Evolutionary conservation across 2,329 filamentous ascomycete species (phyloP), one percentile per base, ranked within the genome.

Genomic region (Arthroderma sp.): DNA sequence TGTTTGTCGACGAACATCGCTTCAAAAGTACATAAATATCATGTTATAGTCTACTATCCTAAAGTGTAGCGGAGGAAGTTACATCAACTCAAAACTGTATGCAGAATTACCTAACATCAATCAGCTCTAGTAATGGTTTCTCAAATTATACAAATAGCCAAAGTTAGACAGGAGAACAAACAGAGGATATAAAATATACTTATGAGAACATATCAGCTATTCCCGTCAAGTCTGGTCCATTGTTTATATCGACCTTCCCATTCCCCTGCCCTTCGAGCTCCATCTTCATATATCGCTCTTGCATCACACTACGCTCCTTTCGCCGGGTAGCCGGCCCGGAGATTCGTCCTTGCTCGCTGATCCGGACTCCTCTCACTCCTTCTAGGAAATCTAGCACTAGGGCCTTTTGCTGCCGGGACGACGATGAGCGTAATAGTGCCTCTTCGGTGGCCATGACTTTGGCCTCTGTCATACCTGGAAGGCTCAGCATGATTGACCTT

Each of bases 291-390:
- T 65, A 68, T 45, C 59, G 57, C 52, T 63, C 61, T 53, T 64
- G 66, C 47, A 68, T 57, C 9, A 58, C 62, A 45, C 59, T 64
- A 37, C 61, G 61, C 11, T 61, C 57, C 53, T 70, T 70, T 28
- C 63, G 63, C 40, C 61, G 58, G 44, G 65, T 64, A 15, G 57
- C 54, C 5, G 60, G 60, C 38, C 64, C 61, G 38, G 72, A 63
- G 27, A 98, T 78, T 62, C 85, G 91, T 28, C 91, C 91, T 69
- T 91, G 83, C 64, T 98, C 91, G 5, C 88, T 85, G 45, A 98
- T 85, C 55, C 87, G 89, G 4, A 96, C 81, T 0, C 91, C 91
- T 53, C 94, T 80, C 5, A 98, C 73, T 37, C 87, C 81, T 53
- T 87, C 84, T 22, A 98, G 70, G 10, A 98, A 67, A 50, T 94